Conservation (phyloP, 2,329 filamentous ascomycete genomes). For the Epicoccum sorghinum region DNA sequence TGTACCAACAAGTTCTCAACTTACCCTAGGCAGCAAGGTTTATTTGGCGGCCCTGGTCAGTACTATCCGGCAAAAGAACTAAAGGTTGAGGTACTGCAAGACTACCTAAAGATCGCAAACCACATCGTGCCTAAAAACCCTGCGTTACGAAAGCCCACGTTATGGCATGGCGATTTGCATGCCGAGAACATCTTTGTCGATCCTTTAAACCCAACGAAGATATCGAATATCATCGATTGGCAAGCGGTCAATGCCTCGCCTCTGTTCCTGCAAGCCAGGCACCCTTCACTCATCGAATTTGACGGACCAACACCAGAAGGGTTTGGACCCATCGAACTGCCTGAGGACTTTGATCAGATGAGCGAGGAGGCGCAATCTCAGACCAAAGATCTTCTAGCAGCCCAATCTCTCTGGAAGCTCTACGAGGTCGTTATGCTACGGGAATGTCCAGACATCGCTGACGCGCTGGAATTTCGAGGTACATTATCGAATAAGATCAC, state of each 20-base stretch:
- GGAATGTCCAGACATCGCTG: slow-evolving; percentile 23
- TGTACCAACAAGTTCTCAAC: slow-evolving; percentile 24
- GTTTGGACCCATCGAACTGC: slow-evolving; percentile 19
- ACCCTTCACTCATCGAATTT: slow-evolving; percentile 34
- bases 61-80: slow-evolving; percentile 23
- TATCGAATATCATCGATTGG: slow-evolving; percentile 46
- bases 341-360: slow-evolving; percentile 23
- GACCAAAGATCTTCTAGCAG: slow-evolving; percentile 25
- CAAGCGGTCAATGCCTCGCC: slow-evolving; percentile 36
- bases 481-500: slow-evolving; percentile 22
- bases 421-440: slow-evolving; percentile 23
- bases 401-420: slow-evolving; percentile 28
- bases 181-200: slow-evolving; percentile 44
- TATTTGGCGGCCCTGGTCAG: slow-evolving; percentile 30
- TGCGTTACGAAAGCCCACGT: slow-evolving; percentile 26
- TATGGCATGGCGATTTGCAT: slow-evolving; percentile 44
- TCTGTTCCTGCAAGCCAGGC: slow-evolving; percentile 33
- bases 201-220: slow-evolving; percentile 29
- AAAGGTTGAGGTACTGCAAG: slow-evolving; percentile 14
- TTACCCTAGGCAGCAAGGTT: slow-evolving; percentile 21
- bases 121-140: slow-evolving; percentile 30
- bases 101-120: slow-evolving; percentile 34
- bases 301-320: slow-evolving; percentile 28
- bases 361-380: slow-evolving; percentile 18
- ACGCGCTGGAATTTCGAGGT: slow-evolving; percentile 23